Base-by-base conservation (phyloP, 306 rosid species). In the Acacia crassicarpa region DNA sequence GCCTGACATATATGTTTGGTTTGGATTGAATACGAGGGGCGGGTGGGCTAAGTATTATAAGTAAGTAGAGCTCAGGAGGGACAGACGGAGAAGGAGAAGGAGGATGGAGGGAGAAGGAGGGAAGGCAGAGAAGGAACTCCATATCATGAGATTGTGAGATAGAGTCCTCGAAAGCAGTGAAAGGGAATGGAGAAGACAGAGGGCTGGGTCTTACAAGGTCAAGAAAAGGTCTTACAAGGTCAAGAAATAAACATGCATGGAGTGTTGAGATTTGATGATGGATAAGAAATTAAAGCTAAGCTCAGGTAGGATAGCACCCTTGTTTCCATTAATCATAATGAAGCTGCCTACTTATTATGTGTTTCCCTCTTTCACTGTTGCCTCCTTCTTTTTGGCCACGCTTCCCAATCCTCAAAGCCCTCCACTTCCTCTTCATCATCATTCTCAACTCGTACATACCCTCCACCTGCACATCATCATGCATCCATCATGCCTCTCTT, bases 141-240 rank as follows among this genome's bases (percentile, higher is more conserved):
- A 83, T 54, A 72, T 86, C 86, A 49, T 53, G 6, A 15, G 63
- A 73, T 72, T 82, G 72, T 67, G 78, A 87, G 25, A 86, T 43
- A 85, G 86, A 76, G 80, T 69, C 45, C 30, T 66, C 27, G 44
- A 32, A 9, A 11, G 38, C 48, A 49, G 16, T 7, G 30, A 72
- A 74, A 71, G 83, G 19, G 43, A 88, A 76, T 78, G 82, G 9
- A 45, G 61, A 2, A 72, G 58, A 81, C 69, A 54, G 0, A 13
- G 46, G 5, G 10, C 6, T 75, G 88, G 97, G 92, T 93, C 99
- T 95, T 95, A 92, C 94, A 92, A 95, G 96, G 94, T 89, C 98
- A 93, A 93, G 96, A 88, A 93, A 90, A 95, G 99, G 98, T 92
- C 99, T 95, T 95, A 95, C 99, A 95, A 95, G 99, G 99, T 95